phyloP scores from a whole-genome alignment of 495 filamentous ascomycete genomes.

The Aspergillus baeticus region DNA sequence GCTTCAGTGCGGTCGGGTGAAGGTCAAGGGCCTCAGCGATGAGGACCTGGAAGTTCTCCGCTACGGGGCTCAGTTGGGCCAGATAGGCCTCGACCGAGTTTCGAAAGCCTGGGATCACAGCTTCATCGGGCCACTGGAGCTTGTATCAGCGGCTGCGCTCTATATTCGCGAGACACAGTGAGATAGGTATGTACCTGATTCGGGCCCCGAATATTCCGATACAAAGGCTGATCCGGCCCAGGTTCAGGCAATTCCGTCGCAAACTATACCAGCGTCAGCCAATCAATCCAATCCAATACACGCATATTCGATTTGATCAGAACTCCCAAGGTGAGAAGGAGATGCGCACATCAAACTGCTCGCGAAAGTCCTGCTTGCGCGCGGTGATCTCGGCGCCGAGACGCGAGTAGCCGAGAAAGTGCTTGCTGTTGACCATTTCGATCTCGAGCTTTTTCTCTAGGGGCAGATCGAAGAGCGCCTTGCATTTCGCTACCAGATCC shows the following conservation, averaged over 20 bases:
- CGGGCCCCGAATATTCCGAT: constrained; percentile 77
- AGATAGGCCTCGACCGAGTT: constrained; percentile 73
- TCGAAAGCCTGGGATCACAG: constrained; percentile 69
- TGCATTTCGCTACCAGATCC: constrained; percentile 66
- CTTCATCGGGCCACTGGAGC: constrained; percentile 71
- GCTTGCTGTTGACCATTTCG: constrained; percentile 83
- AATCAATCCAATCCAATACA: neutral
- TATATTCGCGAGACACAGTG: neutral
- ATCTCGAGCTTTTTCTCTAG: constrained; percentile 79
- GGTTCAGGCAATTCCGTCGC: constrained; percentile 67
- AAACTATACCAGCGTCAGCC: constrained; percentile 27
- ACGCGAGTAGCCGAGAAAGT: constrained; percentile 53
- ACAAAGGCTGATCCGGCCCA: constrained; percentile 60
- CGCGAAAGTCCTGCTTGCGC: constrained; percentile 51
- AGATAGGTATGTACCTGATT: constrained; percentile 59
- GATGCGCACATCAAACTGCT: constrained; percentile 85
- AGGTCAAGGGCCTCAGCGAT: constrained; percentile 87
- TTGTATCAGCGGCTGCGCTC: neutral
- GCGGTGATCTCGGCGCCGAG: constrained; percentile 51
- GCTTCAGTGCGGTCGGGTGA: constrained; percentile 66
- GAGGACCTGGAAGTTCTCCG: constrained; percentile 73
- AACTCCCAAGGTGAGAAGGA: neutral
- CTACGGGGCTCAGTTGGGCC: constrained; percentile 64
- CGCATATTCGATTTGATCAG: neutral
- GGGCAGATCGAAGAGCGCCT: constrained; percentile 79